These are phyloP conservation scores for Gynochthodes officinalis DNA, from an alignment of 257 asterid species.

Conservation along the genomic window DNA sequence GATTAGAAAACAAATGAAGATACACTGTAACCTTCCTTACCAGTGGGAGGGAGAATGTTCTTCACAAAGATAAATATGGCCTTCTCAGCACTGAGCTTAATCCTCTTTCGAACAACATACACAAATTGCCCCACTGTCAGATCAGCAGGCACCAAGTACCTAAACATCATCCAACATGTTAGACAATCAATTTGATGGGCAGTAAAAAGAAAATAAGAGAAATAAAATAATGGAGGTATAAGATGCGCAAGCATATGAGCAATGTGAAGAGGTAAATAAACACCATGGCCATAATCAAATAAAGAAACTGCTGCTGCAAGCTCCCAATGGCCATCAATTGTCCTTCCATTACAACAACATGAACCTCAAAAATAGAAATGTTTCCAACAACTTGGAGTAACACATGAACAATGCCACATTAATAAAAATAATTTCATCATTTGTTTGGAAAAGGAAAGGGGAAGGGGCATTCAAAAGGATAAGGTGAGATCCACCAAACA, in stretches of 20 bases:
- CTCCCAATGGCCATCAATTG: neutral
- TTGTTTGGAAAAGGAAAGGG: neutral
- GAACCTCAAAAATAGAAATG: neutral
- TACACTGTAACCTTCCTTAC: constrained; percentile 29
- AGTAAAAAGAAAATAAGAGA: neutral
- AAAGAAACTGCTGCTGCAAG: neutral
- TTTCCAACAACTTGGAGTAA: neutral
- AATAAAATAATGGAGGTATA: neutral
- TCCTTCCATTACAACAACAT: neutral
- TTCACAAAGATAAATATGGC: constrained; percentile 96
- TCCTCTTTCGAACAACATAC: constrained; percentile 96
- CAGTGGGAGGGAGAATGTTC: constrained; percentile 96
- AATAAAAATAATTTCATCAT: neutral
- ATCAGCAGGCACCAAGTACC: constrained; percentile 98
- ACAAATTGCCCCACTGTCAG: constrained; percentile 97
- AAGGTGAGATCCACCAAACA: neutral
- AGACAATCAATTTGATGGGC: neutral
- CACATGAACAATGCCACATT: neutral
- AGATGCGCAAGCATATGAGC: neutral
- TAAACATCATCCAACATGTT: constrained; percentile 17
- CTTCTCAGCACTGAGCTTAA: constrained; percentile 96
- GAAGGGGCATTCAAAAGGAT: neutral
- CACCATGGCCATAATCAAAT: neutral
- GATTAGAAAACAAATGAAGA: neutral
- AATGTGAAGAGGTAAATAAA: neutral